phyloP scores from a whole-genome alignment of 768 basidiomycete species.

The Termitomyces sp. region DNA sequence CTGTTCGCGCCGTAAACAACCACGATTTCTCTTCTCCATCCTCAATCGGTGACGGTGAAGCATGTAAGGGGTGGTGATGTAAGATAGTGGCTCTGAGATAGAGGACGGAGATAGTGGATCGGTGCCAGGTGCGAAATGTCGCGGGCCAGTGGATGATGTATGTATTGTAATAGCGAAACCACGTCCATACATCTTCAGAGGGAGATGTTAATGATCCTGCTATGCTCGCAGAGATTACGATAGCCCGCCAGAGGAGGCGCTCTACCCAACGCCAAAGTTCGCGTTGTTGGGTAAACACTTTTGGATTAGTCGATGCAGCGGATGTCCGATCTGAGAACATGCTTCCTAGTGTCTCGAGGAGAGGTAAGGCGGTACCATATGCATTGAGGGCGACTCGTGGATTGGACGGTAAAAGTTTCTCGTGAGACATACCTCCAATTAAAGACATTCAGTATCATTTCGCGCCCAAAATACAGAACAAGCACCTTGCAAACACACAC shows the following conservation, averaged over 20 bases:
- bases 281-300: conserved; percentile 54
- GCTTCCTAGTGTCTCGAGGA: conserved; percentile 35
- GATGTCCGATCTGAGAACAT: conserved; percentile 18
- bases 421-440: conserved; percentile 67
- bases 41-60: not conserved
- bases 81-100: conserved; percentile 71
- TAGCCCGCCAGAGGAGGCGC: conserved; percentile 74
- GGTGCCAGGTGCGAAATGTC: conserved; percentile 71
- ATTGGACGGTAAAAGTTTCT: conserved; percentile 48
- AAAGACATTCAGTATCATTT: not conserved
- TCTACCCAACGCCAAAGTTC: conserved; percentile 90
- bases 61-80: conserved; percentile 27
- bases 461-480: not conserved
- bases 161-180: conserved; percentile 55
- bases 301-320: conserved; percentile 24
- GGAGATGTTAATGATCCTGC: conserved; percentile 28
- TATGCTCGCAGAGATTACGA: conserved; percentile 55
- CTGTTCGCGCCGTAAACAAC: conserved; percentile 58
- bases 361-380: conserved; percentile 51
- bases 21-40: conserved; percentile 31
- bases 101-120: conserved; percentile 62
- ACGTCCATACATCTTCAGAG: conserved; percentile 46
- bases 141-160: conserved; percentile 74
- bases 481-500: conserved; percentile 74
- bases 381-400: conserved; percentile 47